phyloP scores from a whole-genome alignment of 1,284 basidiomycete species.

The Grifola frondosa region DNA sequence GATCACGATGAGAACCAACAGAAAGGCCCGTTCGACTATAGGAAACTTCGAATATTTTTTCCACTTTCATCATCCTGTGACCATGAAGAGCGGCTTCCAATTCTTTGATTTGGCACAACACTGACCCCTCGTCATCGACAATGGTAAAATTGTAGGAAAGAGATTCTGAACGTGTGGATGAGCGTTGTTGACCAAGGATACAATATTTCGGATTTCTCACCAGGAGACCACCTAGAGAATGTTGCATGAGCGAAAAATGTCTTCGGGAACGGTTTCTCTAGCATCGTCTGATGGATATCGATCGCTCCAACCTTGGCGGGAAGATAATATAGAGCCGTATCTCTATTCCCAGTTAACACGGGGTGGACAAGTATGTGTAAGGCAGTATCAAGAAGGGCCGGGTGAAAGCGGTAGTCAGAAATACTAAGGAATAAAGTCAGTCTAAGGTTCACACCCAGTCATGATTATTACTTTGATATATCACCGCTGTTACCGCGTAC shows the following conservation, averaged over 20 bases:
- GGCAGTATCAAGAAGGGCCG: slow-evolving; percentile 39
- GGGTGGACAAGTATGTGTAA: slow-evolving; percentile 33
- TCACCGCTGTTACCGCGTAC: no score
- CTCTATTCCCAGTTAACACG: slow-evolving; percentile 23
- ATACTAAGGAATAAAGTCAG: slow-evolving; percentile 9
- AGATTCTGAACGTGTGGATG: slow-evolving; percentile 7
- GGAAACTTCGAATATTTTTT: slow-evolving; percentile 15
- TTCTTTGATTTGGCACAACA: slow-evolving; percentile 14
- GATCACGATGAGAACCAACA: not conserved
- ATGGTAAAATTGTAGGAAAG: slow-evolving; percentile 19
- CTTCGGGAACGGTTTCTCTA: slow-evolving; percentile 13
- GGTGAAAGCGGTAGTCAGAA: slow-evolving; percentile 31
- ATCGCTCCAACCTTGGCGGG: slow-evolving; percentile 25
- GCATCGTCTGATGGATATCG: slow-evolving; percentile 18
- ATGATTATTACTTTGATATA: no score
- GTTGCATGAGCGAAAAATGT: slow-evolving; percentile 18
- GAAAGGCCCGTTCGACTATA: slow-evolving; percentile 3
- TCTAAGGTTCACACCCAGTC: no score
- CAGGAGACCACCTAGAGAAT: slow-evolving; percentile 26
- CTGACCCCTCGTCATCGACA: slow-evolving; percentile 12
- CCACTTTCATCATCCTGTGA: slow-evolving; percentile 5
- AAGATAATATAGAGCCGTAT: slow-evolving; percentile 31
- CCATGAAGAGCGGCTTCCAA: slow-evolving; percentile 19
- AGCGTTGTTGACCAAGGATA: no score
- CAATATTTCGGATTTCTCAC: slow-evolving; percentile 12